Base-by-base conservation (phyloP, 1,139 yeast species). In the Hyphopichia pseudoburtonii region DNA sequence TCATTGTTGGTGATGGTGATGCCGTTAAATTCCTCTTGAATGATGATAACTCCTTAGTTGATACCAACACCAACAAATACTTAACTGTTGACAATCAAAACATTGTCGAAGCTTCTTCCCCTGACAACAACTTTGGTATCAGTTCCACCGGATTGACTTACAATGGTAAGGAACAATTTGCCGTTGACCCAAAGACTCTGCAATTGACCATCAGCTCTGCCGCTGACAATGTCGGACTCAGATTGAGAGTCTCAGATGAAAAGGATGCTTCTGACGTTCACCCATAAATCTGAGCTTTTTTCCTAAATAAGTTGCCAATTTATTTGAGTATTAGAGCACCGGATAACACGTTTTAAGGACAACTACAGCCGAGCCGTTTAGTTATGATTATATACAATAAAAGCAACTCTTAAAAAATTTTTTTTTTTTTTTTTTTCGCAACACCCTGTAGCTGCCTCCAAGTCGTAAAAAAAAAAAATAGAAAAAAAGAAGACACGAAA, bases 11-110 rank as follows among this genome's bases (percentile, higher is more conserved):
- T 23, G 50, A 47, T 26, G 58, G 54, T 40, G 43, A 46, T 22
- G 37, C 55, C 15, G 50, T 58, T 11, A 37, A 26, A 35, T 54
- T 39, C 22, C 29, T 38, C 32, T 51, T 42, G 37, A 48, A 48
- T 23, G 52, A 50, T 27, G 60, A 55, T 40, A 44, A 46, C 25
- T 36, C 56, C 18, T 54, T 59, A 46, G 47, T 41, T 21, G 61
- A 56, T 45, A 39, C 40, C 28, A 43, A 21, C 23, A 34, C 49
- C 35, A 46, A 46, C 34, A 44, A 47, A 28, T 44, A 40, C 42
- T 40, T 52, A 34, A 24, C 42, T 16, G 38, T 51, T 29, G 47
- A 48, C 15, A 46, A 49, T 24, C 17, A 17, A 4, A 38, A 41
- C 17, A 50, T 51, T 11, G 44, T 41, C 31, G 48, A 42, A 28